Percentiles rank a stretch among this genome's conserved stretches.
Evolutionary conservation across 345 rosid genomes (phyloP).

Genomic region (Erysimum cheiranthoides): DNA sequence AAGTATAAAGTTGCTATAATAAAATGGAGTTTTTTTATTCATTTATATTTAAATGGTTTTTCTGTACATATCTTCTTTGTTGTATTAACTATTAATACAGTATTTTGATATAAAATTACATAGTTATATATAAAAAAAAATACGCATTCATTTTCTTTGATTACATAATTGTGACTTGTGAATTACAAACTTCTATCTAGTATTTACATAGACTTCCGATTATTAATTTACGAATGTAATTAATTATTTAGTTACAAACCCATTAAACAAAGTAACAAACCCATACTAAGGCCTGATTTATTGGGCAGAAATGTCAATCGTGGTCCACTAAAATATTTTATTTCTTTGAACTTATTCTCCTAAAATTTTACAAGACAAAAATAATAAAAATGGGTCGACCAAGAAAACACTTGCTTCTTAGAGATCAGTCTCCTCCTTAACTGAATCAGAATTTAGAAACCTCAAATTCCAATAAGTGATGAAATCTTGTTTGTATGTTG

Average conservation of each 20-base stretch:
- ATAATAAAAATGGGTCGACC: too few relatives aligned
- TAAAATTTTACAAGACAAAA: neutral
- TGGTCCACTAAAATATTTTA: neutral
- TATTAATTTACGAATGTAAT: neutral
- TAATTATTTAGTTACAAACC: too few relatives aligned
- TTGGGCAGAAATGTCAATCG: neutral
- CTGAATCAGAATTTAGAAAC: too few relatives aligned
- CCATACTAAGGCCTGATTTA: neutral
- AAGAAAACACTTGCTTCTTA: neutral
- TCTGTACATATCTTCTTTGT: slow-evolving; percentile 1
- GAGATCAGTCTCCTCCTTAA: too few relatives aligned
- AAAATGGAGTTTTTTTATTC: neutral
- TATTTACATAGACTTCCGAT: neutral
- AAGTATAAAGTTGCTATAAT: slow-evolving; percentile 22
- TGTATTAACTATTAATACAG: slow-evolving; percentile 9
- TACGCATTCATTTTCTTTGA: neutral
- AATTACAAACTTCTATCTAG: neutral
- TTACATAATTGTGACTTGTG: neutral
- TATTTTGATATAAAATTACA: neutral
- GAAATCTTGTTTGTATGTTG: too few relatives aligned
- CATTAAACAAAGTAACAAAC: neutral
- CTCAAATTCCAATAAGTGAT: too few relatives aligned
- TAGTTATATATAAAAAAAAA: neutral
- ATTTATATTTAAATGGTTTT: neutral
- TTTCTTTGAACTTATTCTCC: neutral